Evolutionary conservation across 2,329 filamentous ascomycete species (phyloP).

Genomic region (Hypoxylon sp.): DNA sequence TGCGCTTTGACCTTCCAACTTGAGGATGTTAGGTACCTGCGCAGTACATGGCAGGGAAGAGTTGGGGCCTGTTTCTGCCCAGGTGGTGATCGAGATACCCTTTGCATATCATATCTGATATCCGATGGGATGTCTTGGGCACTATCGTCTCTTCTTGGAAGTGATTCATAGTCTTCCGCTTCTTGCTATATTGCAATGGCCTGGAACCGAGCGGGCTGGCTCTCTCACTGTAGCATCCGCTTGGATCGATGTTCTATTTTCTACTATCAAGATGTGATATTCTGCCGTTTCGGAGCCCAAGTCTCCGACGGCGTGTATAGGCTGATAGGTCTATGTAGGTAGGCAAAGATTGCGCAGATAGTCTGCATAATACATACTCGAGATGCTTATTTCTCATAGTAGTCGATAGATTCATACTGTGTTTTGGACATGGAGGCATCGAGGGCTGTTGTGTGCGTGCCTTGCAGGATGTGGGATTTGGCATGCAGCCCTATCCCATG

Average conservation of each 20-base stretch:
- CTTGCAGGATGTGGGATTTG: conserved; percentile 26
- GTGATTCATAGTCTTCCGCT: not conserved
- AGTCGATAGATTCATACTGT: conserved; percentile 7
- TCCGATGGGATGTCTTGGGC: not conserved
- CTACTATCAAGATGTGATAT: conserved; percentile 6
- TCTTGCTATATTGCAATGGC: not conserved
- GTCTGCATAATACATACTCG: not conserved
- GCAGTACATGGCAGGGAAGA: not conserved
- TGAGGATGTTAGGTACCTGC: too few relatives aligned
- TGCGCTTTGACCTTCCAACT: not conserved
- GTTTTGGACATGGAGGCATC: conserved; percentile 14
- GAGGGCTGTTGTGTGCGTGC: conserved; percentile 20
- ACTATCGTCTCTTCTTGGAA: not conserved
- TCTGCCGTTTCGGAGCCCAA: conserved; percentile 27
- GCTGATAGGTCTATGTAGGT: too few relatives aligned
- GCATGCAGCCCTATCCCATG: conserved; percentile 29
- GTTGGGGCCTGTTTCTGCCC: not conserved
- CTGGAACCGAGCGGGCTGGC: not conserved
- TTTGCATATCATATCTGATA: not conserved
- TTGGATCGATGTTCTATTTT: not conserved
- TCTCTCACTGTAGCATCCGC: conserved; percentile 1
- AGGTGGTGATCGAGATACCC: not conserved
- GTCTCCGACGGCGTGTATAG: conserved; percentile 25
- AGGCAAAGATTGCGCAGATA: not conserved
- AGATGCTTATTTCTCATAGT: not conserved